A percentile compares a stretch with the other conserved stretches of the same genome.
phyloP scores from a whole-genome alignment of 768 basidiomycete genomes.

The Naganishia randhawae region DNA sequence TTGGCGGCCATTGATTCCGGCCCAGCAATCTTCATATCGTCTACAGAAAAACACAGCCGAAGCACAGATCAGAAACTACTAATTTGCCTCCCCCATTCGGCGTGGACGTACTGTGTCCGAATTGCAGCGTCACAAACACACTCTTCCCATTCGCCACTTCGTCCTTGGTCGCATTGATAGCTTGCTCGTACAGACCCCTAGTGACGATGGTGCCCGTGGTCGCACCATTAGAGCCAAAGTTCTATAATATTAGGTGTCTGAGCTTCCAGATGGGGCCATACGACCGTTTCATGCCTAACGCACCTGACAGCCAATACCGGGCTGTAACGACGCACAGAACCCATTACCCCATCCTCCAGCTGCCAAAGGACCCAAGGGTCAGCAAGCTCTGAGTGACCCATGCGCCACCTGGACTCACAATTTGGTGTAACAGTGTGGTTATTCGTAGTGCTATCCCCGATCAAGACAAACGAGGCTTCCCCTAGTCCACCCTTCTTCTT shows the following conservation, averaged over 20 bases:
- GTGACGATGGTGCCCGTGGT: slow-evolving; percentile 26
- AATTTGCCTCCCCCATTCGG: not conserved
- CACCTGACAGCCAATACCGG: slow-evolving; percentile 14
- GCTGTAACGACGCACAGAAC: slow-evolving; percentile 19
- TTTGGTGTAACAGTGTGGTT: slow-evolving; percentile 27
- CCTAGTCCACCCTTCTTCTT: slow-evolving; percentile 15
- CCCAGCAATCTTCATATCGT: slow-evolving; percentile 27
- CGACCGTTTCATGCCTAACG: not conserved
- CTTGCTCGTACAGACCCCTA: slow-evolving; percentile 1
- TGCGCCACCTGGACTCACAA: not conserved
- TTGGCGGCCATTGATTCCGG: slow-evolving; percentile 27
- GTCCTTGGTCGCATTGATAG: slow-evolving; percentile 4
- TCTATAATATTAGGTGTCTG: not conserved
- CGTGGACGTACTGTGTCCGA: slow-evolving; percentile 26
- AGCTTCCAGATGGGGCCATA: not conserved
- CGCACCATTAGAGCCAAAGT: slow-evolving; percentile 25
- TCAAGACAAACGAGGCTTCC: slow-evolving; percentile 21
- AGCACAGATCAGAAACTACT: not conserved
- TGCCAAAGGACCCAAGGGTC: not conserved
- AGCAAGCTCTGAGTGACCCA: not conserved
- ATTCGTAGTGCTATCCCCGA: slow-evolving; percentile 26
- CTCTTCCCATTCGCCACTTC: slow-evolving; percentile 17
- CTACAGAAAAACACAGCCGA: not conserved
- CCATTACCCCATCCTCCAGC: slow-evolving; percentile 29
- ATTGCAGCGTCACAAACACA: slow-evolving; percentile 27